These are phyloP conservation scores for Annulohypoxylon moriforme DNA, from an alignment of 495 filamentous ascomycete species.

Conservation along the genomic window DNA sequence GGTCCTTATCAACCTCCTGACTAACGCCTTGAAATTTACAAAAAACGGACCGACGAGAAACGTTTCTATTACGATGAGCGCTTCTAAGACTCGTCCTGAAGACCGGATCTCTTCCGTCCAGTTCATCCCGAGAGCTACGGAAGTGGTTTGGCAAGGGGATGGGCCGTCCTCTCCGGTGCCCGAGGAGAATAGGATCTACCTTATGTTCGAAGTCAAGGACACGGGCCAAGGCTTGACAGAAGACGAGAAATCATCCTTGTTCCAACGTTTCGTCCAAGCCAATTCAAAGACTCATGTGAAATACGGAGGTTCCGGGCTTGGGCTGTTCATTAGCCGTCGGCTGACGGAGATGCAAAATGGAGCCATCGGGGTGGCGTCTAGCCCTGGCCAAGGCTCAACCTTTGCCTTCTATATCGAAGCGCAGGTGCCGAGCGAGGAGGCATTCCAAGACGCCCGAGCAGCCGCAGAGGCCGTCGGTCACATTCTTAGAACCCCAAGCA, in stretches of 20 bases:
- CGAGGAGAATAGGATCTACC: conserved; percentile 70
- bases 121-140: conserved; percentile 67
- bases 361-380: conserved; percentile 81
- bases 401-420: conserved; percentile 80
- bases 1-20: conserved; percentile 81
- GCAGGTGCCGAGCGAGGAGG: conserved; percentile 37
- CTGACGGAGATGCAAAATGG: conserved; percentile 85
- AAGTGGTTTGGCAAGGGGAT: conserved; percentile 61
- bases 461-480: conserved; percentile 37
- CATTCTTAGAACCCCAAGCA: conserved; percentile 30
- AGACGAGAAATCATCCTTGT: conserved; percentile 78
- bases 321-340: conserved; percentile 81
- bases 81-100: conserved; percentile 66
- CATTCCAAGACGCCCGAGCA: conserved; percentile 34
- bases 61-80: conserved; percentile 77
- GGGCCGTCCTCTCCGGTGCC: conserved; percentile 69
- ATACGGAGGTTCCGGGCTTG: conserved; percentile 86
- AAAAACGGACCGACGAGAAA: conserved; percentile 64
- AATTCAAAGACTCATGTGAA: conserved; percentile 79
- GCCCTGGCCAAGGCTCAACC: conserved; percentile 77
- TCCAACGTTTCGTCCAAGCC: conserved; percentile 84
- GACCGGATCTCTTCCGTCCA: conserved; percentile 54
- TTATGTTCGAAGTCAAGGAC: conserved; percentile 81
- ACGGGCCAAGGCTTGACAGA: conserved; percentile 80
- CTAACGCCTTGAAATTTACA: conserved; percentile 86